Base-by-base conservation (phyloP, 495 filamentous ascomycete species). In the Penicillium dipodomyicola region DNA sequence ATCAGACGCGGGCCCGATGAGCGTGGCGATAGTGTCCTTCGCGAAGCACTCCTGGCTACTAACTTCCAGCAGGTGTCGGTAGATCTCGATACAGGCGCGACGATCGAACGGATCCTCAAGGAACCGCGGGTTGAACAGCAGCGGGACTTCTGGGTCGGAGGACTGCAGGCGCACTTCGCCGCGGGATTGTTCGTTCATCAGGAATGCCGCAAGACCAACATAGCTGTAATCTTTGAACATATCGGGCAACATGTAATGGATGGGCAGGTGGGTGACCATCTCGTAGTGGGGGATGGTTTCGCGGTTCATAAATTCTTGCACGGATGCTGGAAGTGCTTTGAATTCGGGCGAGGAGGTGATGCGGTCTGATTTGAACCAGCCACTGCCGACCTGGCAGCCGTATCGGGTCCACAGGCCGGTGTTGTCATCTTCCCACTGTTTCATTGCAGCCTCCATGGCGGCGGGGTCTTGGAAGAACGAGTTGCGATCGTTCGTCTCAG, bases 101-200 rank as follows among this genome's bases (percentile, higher is more conserved):
- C 75, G 75, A 59, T 89, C 86, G 50, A 77, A 87, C 6, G 80
- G 75, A 44, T 83, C 76, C 1, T 68, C 64, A 2, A 88, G 69
- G 63, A 82, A 84, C 23, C 72, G 72, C 0, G 84, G 82, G 61
- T 87, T 77, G 59, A 87, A 84, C 0, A 72, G 53, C 0, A 84
- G 77, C n/a, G 80, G 75, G 8, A 72, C 81, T 3, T 65, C 53
- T 0, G 83, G 82, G 65, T 88, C 69, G 0, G 79, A 65, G 1
- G 83, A 84, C 27, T 79, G 72, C 23, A 89, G 73, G 0, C 64
- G 73, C 0, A 85, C 80, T 17, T 75, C 72, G 25, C 87, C 87
- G 5, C 64, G 65, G 9, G 67, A 67, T 48, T 75, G 72, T 49
- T 58, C 58, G 53, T 76, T 76, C 64, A 75, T 71, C n/a, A 75